A percentile compares a stretch with the other conserved stretches of the same genome.
Evolutionary conservation across 2,329 filamentous ascomycete genomes (phyloP).

Genomic region (Juglanconis sp.): DNA sequence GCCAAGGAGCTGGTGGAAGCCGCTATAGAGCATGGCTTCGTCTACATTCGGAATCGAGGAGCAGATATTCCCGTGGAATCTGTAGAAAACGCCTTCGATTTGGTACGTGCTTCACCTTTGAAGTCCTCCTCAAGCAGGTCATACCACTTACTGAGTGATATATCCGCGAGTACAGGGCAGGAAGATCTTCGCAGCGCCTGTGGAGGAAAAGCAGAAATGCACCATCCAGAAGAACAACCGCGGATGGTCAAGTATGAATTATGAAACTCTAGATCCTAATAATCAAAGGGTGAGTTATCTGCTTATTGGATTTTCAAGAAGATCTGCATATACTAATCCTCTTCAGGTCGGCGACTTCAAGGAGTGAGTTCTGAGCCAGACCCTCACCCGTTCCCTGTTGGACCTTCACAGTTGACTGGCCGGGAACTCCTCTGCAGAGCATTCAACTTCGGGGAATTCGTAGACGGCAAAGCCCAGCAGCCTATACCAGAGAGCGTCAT

Average conservation of each 20-base stretch:
- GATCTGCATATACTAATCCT: background rate
- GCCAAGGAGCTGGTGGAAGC: conserved; percentile 74
- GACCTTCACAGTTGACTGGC: background rate
- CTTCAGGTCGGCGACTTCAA: conserved; percentile 77
- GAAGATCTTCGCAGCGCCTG: conserved; percentile 68
- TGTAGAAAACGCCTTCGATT: conserved; percentile 68
- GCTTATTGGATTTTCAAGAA: background rate
- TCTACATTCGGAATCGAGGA: conserved; percentile 78
- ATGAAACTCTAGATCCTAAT: conserved; percentile 81
- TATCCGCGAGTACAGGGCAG: conserved; percentile 50
- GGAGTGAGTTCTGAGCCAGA: conserved; percentile 54
- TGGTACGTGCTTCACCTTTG: conserved; percentile 52
- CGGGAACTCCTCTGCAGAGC: conserved; percentile 50
- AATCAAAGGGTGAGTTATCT: conserved; percentile 63
- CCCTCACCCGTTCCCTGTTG: no score
- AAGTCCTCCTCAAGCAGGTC: background rate
- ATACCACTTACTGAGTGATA: background rate
- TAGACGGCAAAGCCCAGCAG: conserved; percentile 67
- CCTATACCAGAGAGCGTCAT: conserved; percentile 66
- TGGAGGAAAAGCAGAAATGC: conserved; percentile 70
- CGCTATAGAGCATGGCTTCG: conserved; percentile 79
- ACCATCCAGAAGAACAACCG: conserved; percentile 77
- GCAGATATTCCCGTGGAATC: conserved; percentile 63
- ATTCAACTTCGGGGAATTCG: conserved; percentile 87
- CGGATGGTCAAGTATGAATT: conserved; percentile 86